These are phyloP conservation scores for Cyberlindnera sargentensis DNA, from an alignment of 805 yeast species.

Conservation along the genomic window DNA sequence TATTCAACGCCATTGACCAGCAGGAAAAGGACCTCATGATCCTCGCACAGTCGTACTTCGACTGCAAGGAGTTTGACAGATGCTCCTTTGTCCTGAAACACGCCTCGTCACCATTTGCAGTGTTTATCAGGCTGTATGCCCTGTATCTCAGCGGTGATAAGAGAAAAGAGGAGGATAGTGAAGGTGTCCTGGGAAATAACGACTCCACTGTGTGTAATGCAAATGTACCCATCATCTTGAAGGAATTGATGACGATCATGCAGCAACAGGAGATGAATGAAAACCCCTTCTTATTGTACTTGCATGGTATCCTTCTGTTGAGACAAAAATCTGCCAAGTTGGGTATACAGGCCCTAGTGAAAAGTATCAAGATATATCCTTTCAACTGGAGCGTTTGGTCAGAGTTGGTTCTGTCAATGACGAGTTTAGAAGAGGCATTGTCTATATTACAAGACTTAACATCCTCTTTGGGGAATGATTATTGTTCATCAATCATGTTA, in stretches of 20 bases:
- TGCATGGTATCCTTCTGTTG: conserved; percentile 61
- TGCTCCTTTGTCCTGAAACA: conserved; percentile 53
- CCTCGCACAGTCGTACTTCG: conserved; percentile 69
- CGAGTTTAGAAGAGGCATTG: conserved; percentile 54
- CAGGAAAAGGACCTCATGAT: conserved; percentile 39
- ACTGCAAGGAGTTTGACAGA: conserved; percentile 78
- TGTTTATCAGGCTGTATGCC: conserved; percentile 64
- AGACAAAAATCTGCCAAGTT: conserved; percentile 51
- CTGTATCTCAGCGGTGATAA: conserved; percentile 73
- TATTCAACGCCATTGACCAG: not conserved
- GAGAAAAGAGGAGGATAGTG: conserved; percentile 60
- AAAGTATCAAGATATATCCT: conserved; percentile 63
- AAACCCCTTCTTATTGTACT: conserved; percentile 58
- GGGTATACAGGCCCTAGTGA: conserved; percentile 57
- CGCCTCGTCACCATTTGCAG: conserved; percentile 42
- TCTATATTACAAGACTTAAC: conserved; percentile 17
- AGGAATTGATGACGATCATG: conserved; percentile 34
- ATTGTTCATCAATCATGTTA: conserved; percentile 9
- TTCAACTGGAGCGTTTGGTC: conserved; percentile 94
- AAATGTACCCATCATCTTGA: conserved; percentile 29
- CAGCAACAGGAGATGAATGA: conserved; percentile 22
- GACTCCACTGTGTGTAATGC: conserved; percentile 26
- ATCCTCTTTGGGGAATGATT: conserved; percentile 12
- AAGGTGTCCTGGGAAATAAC: conserved; percentile 48
- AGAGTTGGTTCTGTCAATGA: conserved; percentile 60